Evolutionary conservation across 2,329 filamentous ascomycete genomes (phyloP), one percentile per base, ranked within the genome.

Genomic region (Beauveria sp.): DNA sequence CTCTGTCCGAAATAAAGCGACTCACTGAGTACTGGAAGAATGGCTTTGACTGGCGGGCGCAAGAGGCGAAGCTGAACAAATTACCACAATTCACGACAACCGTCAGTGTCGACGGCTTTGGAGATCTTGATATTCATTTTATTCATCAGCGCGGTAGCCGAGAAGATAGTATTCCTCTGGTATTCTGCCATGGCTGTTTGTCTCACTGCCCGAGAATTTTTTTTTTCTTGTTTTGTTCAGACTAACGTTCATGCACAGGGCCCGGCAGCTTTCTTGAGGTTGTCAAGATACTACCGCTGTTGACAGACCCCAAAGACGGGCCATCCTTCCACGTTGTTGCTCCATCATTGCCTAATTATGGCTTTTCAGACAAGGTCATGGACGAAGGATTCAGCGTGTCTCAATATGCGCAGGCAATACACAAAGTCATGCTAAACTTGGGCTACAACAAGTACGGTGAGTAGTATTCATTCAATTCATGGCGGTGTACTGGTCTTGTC

Each of bases 251-350:
- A 43, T 3, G 7, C n/a, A 45, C n/a, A 74, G 72, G 85, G 83
- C 88, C 88, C 0, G 88, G 88, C 1, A 87, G 82, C 65, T 90
- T 89, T 68, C 69, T 88, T 48, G 88, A 91, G 72, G 85, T 85
- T 2, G 72, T 75, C 16, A 89, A 88, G 67, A 74, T 90, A 52
- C 74, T 91, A 8, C 78, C 77, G 0, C 72, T 77, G 0, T 72
- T 83, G 10, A 72, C 73, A 0, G 68, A 74, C 2, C 46, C 75
- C 68, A 14, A 46, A 14, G 24, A 67, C 24, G 56, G 74, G 64
- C 57, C 78, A 72, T 50, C 78, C 0, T 87, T 86, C 65, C 78
- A 86, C 62, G 73, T 85, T 10, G 79, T 87, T 0, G 82, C 82
- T 0, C 84, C 84, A 0, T 84, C 80, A 3, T 71, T 87, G 2